These are phyloP conservation scores for Tulasnella sp. DNA, from an alignment of 768 basidiomycete species.

Conservation along the genomic window DNA sequence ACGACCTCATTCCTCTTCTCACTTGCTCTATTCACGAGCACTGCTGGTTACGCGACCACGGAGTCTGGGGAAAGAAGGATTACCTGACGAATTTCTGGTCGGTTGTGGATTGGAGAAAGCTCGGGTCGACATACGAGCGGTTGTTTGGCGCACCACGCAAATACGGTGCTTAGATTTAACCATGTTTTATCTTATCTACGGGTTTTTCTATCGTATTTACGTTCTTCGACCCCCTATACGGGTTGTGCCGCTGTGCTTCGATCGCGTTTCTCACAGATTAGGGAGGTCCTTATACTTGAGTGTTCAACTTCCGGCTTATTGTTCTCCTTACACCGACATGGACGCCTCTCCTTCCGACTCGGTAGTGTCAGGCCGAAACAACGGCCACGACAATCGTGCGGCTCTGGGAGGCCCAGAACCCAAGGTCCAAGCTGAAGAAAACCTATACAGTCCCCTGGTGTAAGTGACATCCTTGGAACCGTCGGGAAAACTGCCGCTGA, in stretches of 20 bases:
- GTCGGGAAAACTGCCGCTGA: background rate
- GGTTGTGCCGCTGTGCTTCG: background rate
- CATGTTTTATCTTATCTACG: constrained; percentile 2
- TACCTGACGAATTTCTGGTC: constrained; percentile 83
- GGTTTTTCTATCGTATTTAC: background rate
- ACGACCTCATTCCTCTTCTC: constrained; percentile 66
- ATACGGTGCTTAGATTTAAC: constrained; percentile 4
- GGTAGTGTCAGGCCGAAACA: background rate
- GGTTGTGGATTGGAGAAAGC: constrained; percentile 72
- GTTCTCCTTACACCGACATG: background rate
- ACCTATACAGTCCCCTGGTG: background rate
- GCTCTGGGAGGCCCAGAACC: background rate
- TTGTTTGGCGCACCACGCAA: background rate
- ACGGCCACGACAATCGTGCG: background rate
- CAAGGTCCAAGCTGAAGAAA: background rate
- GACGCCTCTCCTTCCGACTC: background rate
- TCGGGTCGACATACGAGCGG: constrained; percentile 36
- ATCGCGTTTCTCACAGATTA: background rate
- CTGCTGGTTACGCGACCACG: constrained; percentile 79
- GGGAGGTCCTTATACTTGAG: too few species aligned
- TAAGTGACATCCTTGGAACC: background rate
- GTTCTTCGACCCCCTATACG: background rate
- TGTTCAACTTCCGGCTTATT: too few species aligned
- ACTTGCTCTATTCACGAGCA: constrained; percentile 80
- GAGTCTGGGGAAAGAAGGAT: constrained; percentile 86